Conservation (phyloP, 2,329 filamentous ascomycete species). For the Xylariaceae sp. region DNA sequence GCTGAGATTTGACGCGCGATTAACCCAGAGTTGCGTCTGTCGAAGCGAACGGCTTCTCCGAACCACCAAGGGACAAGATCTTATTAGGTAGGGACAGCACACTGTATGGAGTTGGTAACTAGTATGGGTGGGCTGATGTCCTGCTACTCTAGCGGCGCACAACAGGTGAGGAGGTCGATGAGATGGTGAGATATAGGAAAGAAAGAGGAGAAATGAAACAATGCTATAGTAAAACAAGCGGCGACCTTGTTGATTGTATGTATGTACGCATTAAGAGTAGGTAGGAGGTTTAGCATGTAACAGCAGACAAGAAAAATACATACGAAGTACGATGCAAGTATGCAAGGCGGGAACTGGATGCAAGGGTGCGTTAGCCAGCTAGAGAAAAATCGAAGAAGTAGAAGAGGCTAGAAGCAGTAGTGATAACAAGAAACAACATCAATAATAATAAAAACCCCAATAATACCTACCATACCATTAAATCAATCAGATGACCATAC, state of each 20-base stretch:
- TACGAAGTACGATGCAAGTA: slow-evolving; percentile 18
- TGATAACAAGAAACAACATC: not conserved
- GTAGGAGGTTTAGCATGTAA: slow-evolving; percentile 12
- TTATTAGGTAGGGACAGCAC: slow-evolving; percentile 1
- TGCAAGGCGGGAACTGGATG: slow-evolving; percentile 24
- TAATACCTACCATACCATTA: slow-evolving; percentile 6
- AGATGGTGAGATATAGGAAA: slow-evolving; percentile 4
- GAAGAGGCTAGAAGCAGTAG: not conserved
- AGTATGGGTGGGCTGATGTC: slow-evolving; percentile 1
- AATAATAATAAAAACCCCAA: slow-evolving; percentile 11
- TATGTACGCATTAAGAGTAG: not conserved
- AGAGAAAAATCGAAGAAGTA: too few relatives aligned
- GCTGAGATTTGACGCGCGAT: slow-evolving; percentile 45
- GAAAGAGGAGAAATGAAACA: slow-evolving; percentile 6
- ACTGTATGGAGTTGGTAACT: slow-evolving; percentile 4
- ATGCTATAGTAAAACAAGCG: slow-evolving; percentile 12
- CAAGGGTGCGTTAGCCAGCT: slow-evolving; percentile 21
- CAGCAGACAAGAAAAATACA: slow-evolving; percentile 20
- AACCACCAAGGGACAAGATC: slow-evolving; percentile 13
- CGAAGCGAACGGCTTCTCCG: slow-evolving; percentile 26
- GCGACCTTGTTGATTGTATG: slow-evolving; percentile 8
- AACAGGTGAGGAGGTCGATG: too few relatives aligned
- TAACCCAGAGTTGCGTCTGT: slow-evolving; percentile 37
- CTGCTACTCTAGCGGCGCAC: slow-evolving; percentile 1
- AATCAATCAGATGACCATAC: slow-evolving; percentile 14